A percentile compares a stretch with the other conserved stretches of the same genome.
Evolutionary conservation across 2,329 filamentous ascomycete genomes (phyloP).

Genomic region (Aureobasidium melanogenum): DNA sequence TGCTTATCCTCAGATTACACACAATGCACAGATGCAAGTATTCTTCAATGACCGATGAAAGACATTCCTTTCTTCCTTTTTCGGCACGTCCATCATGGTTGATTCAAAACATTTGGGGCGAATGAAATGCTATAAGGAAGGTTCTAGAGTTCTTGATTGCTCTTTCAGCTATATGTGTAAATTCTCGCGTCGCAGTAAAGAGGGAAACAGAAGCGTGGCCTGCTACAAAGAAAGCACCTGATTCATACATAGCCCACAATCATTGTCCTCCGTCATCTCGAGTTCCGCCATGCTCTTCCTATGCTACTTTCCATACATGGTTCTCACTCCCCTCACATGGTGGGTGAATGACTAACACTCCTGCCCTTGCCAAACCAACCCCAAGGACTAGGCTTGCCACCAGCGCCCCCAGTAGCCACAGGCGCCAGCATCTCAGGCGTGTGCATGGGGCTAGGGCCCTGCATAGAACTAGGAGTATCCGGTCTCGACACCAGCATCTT

Average conservation of each 20-base stretch:
- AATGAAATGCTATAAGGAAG: neutral
- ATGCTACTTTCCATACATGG: neutral
- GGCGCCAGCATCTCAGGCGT: conserved; percentile 3
- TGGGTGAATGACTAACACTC: conserved; percentile 1
- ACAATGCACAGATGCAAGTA: neutral
- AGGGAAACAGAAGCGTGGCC: neutral
- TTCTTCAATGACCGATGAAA: neutral
- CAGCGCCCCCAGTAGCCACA: neutral
- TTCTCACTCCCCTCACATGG: neutral
- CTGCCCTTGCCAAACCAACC: conserved; percentile 9
- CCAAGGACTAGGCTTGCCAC: neutral
- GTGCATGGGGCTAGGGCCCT: neutral
- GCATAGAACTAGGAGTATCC: neutral
- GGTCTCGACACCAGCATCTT: conserved; percentile 2
- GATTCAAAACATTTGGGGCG: neutral
- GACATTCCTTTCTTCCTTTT: neutral
- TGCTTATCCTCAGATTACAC: neutral
- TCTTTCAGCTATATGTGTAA: neutral
- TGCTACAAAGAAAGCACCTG: neutral
- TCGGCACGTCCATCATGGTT: neutral
- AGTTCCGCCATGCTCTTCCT: neutral
- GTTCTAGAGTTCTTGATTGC: neutral
- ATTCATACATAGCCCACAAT: neutral
- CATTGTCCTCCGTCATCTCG: neutral
- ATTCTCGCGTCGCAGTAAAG: neutral